These are phyloP conservation scores for Syncephalastrum monosporum DNA, from an alignment of 371 early-diverging fungal species.

Conservation along the genomic window DNA sequence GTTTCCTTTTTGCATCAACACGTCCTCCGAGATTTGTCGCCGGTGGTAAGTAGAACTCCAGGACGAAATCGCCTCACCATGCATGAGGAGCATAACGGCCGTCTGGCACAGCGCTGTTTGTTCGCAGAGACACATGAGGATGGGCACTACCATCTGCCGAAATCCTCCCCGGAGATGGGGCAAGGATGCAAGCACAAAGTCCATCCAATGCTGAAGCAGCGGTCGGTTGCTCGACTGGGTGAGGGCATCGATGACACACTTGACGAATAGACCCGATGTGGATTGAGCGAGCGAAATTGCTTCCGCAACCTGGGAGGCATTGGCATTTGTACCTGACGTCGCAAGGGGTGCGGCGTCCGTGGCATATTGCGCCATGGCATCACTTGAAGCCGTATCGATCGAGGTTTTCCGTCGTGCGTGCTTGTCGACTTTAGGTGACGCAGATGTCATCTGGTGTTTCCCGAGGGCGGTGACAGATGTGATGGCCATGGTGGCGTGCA, in stretches of 20 bases:
- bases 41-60: background rate
- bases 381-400: conserved; percentile 17
- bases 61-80: conserved; percentile 20
- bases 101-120: conserved; percentile 55
- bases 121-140: conserved; percentile 64
- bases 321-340: background rate
- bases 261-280: conserved; percentile 57
- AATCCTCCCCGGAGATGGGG: conserved; percentile 65
- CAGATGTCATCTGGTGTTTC: conserved; percentile 10
- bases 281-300: conserved; percentile 26
- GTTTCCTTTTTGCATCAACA: background rate
- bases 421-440: conserved; percentile 7
- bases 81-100: conserved; percentile 29
- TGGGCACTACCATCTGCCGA: conserved; percentile 57
- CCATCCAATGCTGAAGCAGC: conserved; percentile 76
- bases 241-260: conserved; percentile 64
- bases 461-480: conserved; percentile 27
- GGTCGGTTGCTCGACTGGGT: conserved; percentile 57
- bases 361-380: conserved; percentile 16
- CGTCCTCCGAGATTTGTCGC: background rate
- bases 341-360: conserved; percentile 7
- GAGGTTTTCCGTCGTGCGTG: conserved; percentile 19
- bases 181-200: conserved; percentile 65
- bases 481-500: conserved; percentile 61
- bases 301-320: conserved; percentile 15